phyloP scores from a whole-genome alignment of 495 filamentous ascomycete species.

The Trichoderma asperelloides region DNA sequence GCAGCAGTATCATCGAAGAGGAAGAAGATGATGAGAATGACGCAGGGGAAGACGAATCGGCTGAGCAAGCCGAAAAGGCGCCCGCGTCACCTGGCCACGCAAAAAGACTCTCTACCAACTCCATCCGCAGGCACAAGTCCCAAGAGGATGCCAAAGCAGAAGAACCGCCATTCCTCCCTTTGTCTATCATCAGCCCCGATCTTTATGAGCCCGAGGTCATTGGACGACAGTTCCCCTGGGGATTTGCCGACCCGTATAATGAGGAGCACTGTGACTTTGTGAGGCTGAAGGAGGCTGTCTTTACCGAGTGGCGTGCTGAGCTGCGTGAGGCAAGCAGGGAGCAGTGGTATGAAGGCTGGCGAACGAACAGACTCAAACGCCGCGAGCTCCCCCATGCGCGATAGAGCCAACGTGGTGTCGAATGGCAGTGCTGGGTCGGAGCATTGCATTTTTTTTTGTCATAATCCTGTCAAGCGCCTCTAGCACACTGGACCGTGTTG shows the following conservation, averaged over 20 bases:
- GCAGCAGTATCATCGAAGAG: slow-evolving; percentile 43
- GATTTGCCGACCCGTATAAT: slow-evolving; percentile 88
- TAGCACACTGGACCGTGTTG: neutral
- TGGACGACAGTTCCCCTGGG: slow-evolving; percentile 90
- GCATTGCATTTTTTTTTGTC: neutral
- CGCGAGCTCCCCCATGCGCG: slow-evolving; percentile 12
- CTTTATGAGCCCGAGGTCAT: slow-evolving; percentile 69
- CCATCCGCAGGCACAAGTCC: slow-evolving; percentile 34
- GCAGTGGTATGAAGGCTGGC: slow-evolving; percentile 94
- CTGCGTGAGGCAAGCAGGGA: slow-evolving; percentile 86
- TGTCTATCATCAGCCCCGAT: slow-evolving; percentile 92
- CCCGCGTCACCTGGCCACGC: slow-evolving; percentile 26
- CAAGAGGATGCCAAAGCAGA: slow-evolving; percentile 26
- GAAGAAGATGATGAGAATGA: slow-evolving; percentile 28
- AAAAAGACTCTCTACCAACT: slow-evolving; percentile 41
- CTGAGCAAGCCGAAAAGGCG: slow-evolving; percentile 21
- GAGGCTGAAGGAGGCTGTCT: slow-evolving; percentile 83
- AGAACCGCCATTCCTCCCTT: slow-evolving; percentile 57
- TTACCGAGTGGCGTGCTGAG: slow-evolving; percentile 86
- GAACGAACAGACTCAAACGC: slow-evolving; percentile 55
- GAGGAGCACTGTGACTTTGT: slow-evolving; percentile 87
- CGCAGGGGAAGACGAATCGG: slow-evolving; percentile 14
- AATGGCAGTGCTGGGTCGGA: neutral
- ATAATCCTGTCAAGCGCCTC: neutral
- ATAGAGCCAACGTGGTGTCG: neutral